Base-by-base conservation (phyloP, 1,284 basidiomycete species). In the Moesziomyces globuligerus region DNA sequence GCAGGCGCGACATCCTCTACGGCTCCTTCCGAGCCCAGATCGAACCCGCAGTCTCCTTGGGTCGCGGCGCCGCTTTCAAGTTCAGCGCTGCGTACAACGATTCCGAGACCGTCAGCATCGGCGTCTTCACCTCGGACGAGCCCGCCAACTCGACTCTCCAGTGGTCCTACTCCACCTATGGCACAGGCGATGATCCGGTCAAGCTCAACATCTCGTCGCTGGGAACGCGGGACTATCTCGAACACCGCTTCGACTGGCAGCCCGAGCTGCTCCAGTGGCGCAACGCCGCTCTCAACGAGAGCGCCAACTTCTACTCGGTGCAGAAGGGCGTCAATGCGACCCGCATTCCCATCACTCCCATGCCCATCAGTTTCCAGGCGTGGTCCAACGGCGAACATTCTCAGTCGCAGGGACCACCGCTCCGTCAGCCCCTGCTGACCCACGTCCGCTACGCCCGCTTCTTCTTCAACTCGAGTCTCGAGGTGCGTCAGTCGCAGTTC, bases 381-480 rank as follows among this genome's bases (percentile, higher is more conserved):
- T 79, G 61, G 60, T 50, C 75, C 40, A 78, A 78, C 45, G 77
- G 77, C 17, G 73, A 73, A 26, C 36, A 50, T 3, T 65, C 59
- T 17, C 66, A 62, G 25, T 72, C 62, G 7, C 71, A 74, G 42
- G 74, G 75, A 20, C 75, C 77, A 7, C 71, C 77, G 4, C 46
- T 53, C 11, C 50, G 43, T 36, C 18, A 61, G 23, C 69, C 71
- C 8, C 52, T 72, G 23, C 46, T 60, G 10, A 69, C 77, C 15
- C 54, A 66, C 26, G 55, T 79, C 44, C 58, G 68, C 45, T 79
- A 78, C 48, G 59, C 67, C 17, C 69, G 77, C 32, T 70, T 78
- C 60, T 79, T 79, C 62, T 79, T 72, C 75, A 79, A 79, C 61
- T 79, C 77, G 42, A 74, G 73, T 40, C 62, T 74, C 7, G 51